Evolutionary conservation across 2,329 filamentous ascomycete genomes (phyloP), one percentile per base, ranked within the genome.

Genomic region (Macrophomina pseudophaseolina): DNA sequence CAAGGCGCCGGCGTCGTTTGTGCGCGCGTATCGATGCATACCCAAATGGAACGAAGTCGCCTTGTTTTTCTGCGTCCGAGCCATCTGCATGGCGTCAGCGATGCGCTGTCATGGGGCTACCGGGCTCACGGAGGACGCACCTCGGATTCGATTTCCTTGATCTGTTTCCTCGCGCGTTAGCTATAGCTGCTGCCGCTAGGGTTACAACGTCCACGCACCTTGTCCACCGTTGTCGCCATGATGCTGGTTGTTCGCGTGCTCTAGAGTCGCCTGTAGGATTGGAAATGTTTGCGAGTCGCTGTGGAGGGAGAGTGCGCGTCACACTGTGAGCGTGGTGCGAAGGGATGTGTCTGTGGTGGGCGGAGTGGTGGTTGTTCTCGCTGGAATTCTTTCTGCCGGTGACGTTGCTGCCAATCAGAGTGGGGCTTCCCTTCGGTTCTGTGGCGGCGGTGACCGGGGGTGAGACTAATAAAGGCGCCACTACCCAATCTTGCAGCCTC

Each of bases 161-260:
- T 97, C 92, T 95, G 76, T 78, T 70, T 67, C 68, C 51, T 70
- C 68, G 66, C 70, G 69, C 72, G 66, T 77, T 72, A 77, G 74
- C 73, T 63, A n/a, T 23, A 49, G 73, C 65, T 69, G 59, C 65
- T 69, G 56, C 81, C 81, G 76, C 68, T 44, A 40, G 53, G 42
- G 42, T 46, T 64, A 49, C 33, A n/a, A 63, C 35, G 49, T 52
- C 56, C 44, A 75, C 86, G 72, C 78, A 92, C 93, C 91, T 98
- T 98, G 75, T 98, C 94, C 79, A 97, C 93, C 49, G 94, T 98
- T 69, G 94, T 98, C 86, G 94, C 86, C 95, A 98, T 98, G 75
- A 80, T 91, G 84, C 78, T 52, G 66, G 59, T 5, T 52, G 35
- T 60, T 52, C 38, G 48, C 48, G 58, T 69, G 42, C 64, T 65